Conservation (phyloP, 2,329 filamentous ascomycete species). For the Penicillium freii region DNA sequence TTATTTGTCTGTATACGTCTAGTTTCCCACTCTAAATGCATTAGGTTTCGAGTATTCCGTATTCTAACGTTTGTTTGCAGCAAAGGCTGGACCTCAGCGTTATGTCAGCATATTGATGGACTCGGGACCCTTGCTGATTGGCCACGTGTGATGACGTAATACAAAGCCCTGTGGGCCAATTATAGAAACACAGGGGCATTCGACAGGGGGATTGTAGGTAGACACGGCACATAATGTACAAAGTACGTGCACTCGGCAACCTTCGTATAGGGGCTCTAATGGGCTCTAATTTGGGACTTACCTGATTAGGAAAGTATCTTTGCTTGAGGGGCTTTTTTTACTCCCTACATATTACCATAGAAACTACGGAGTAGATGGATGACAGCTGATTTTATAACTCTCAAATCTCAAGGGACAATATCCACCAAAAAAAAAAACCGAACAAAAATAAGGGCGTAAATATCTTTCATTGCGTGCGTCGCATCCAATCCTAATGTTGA, state of each 20-base stretch:
- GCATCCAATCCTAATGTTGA: slow-evolving; percentile 13
- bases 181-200: slow-evolving; percentile 1
- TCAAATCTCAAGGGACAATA: background rate
- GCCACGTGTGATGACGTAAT: background rate
- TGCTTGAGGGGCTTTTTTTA: background rate
- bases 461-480: slow-evolving; percentile 18
- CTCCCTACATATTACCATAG: background rate
- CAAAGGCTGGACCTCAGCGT: background rate
- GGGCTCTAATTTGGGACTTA: background rate
- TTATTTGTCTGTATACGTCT: background rate
- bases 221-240: background rate
- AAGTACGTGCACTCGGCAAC: background rate
- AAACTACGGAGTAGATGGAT: background rate
- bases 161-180: background rate
- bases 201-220: background rate
- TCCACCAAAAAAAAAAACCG: background rate
- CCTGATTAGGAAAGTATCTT: background rate
- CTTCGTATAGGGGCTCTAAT: background rate
- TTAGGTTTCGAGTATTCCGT: background rate
- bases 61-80: background rate
- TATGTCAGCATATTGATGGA: background rate
- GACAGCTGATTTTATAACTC: background rate
- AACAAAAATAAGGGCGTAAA: slow-evolving; percentile 7
- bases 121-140: background rate
- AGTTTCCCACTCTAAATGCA: background rate